Conservation (phyloP, 2,329 filamentous ascomycete species). For the Neofusicoccum parvum region DNA sequence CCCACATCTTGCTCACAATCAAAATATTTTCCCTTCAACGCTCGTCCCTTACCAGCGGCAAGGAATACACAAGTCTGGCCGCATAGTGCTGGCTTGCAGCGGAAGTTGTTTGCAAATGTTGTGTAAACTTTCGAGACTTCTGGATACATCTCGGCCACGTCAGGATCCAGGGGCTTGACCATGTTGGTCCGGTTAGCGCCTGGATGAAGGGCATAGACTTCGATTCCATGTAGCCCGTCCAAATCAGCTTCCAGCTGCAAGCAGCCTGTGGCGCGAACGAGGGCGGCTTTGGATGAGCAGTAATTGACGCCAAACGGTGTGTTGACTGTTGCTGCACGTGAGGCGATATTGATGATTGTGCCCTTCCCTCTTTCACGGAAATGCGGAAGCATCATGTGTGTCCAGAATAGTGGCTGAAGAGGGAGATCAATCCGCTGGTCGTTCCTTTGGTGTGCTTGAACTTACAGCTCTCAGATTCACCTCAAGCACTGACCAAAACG, state of each 20-base stretch:
- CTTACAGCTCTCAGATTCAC: neutral
- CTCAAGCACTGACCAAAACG: neutral
- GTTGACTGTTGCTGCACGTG: neutral
- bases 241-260: neutral
- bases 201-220: neutral
- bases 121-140: neutral
- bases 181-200: neutral
- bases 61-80: constrained; percentile 36
- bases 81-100: constrained; percentile 27
- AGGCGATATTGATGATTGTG: neutral
- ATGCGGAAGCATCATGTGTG: neutral
- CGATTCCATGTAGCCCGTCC: neutral
- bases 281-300: neutral
- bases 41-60: constrained; percentile 32
- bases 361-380: neutral
- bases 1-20: constrained; percentile 13
- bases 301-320: neutral
- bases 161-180: neutral
- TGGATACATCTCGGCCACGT: neutral
- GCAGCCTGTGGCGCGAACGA: neutral
- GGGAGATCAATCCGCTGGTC: neutral
- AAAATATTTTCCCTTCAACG: constrained; percentile 32
- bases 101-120: neutral
- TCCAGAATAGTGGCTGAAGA: neutral
- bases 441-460: too few species aligned